phyloP scores from a whole-genome alignment of 1,284 basidiomycete species.

The Ustilago nuda region DNA sequence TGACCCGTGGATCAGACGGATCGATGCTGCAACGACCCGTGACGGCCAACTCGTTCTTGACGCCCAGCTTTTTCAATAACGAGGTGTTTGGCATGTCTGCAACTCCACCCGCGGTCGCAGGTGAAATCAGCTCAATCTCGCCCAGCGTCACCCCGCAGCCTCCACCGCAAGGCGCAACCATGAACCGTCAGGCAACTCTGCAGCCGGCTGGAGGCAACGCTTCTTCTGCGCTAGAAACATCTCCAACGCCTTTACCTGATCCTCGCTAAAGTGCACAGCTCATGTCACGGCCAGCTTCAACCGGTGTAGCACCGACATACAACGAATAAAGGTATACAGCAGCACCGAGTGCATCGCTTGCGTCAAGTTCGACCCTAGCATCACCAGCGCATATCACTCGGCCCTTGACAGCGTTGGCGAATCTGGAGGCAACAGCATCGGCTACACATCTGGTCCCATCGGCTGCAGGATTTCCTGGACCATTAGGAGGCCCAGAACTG shows the following conservation, averaged over 20 bases:
- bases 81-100: conserved; percentile 15
- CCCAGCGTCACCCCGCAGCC: conserved; percentile 22
- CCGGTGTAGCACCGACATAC: conserved; percentile 20
- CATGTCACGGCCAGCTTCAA: conserved; percentile 35
- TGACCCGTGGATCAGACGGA: conserved; percentile 14
- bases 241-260: conserved; percentile 1
- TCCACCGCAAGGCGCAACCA: conserved; percentile 11
- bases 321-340: conserved; percentile 16
- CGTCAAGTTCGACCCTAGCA: background rate
- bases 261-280: background rate
- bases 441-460: conserved; percentile 22
- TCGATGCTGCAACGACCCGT: conserved; percentile 25
- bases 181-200: background rate
- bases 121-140: conserved; percentile 10
- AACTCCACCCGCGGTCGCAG: background rate
- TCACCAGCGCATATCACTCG: conserved; percentile 24
- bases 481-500: background rate
- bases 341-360: conserved; percentile 1
- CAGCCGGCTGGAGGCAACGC: background rate
- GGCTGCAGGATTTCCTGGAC: conserved; percentile 5
- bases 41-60: conserved; percentile 29
- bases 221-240: background rate
- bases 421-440: conserved; percentile 16
- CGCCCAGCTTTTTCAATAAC: conserved; percentile 17
- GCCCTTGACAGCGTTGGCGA: conserved; percentile 33